Percentiles rank a stretch among this genome's conserved stretches.
Conservation (phyloP, 352 stramenopile species). For the Phytophthora podocarpi region DNA sequence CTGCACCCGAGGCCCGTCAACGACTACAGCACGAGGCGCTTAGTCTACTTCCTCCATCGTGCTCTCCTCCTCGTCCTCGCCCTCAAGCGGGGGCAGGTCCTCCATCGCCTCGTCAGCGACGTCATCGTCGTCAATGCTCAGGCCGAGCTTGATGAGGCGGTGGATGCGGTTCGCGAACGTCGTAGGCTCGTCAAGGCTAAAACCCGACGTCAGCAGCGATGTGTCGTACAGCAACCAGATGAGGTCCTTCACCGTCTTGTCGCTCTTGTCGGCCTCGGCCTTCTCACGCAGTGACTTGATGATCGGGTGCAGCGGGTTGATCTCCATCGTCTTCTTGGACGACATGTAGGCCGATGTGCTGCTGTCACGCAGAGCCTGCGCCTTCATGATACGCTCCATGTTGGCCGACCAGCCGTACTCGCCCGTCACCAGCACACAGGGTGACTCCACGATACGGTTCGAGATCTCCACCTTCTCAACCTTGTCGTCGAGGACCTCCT, state of each 20-base stretch:
- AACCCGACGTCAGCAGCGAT: slow-evolving; percentile 98
- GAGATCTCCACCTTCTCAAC: slow-evolving; percentile 99
- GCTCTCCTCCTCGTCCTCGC: slow-evolving; percentile 95
- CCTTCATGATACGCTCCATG: slow-evolving; percentile 99
- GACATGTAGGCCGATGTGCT: slow-evolving; percentile 98
- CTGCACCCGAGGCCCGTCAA: slow-evolving; percentile 10
- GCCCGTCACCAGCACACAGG: slow-evolving; percentile 98
- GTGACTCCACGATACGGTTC: slow-evolving; percentile 98
- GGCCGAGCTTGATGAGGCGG: slow-evolving; percentile 98
- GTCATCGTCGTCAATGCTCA: slow-evolving; percentile 99
- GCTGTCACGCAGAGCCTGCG: slow-evolving; percentile 98
- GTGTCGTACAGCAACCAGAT: slow-evolving; percentile 99
- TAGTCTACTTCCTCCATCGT: slow-evolving; percentile 99
- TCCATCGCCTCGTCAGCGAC: slow-evolving; percentile 94
- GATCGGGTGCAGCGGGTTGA: slow-evolving; percentile 99
- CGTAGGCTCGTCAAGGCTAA: slow-evolving; percentile 98
- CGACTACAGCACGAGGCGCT: slow-evolving; percentile 34
- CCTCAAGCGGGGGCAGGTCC: slow-evolving; percentile 97
- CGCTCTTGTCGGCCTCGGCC: slow-evolving; percentile 97
- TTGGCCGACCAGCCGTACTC: slow-evolving; percentile 99
- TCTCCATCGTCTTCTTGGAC: slow-evolving; percentile 99
- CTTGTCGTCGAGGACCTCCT: slow-evolving; percentile 99
- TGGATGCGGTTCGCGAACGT: slow-evolving; percentile 99
- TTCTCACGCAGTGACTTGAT: slow-evolving; percentile 98
- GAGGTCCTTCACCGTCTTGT: slow-evolving; percentile 99